These are phyloP conservation scores for Stagonosporopsis vannaccii DNA, from an alignment of 2,329 filamentous ascomycete species.

Conservation along the genomic window DNA sequence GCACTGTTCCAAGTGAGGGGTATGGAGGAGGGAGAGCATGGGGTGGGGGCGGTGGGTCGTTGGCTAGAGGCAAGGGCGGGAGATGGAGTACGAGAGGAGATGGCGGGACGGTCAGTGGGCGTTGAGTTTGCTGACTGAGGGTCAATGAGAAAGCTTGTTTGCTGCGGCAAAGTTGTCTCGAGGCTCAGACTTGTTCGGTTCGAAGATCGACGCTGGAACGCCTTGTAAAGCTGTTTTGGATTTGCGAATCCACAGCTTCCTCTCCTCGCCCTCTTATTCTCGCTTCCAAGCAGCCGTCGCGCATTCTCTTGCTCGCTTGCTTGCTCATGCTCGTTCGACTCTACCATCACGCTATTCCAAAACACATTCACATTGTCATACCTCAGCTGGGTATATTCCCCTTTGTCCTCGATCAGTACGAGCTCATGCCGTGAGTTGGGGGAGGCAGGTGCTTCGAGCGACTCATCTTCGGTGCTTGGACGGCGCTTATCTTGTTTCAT, in stretches of 20 bases:
- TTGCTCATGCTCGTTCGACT: conserved; percentile 14
- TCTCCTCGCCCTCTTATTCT: background rate
- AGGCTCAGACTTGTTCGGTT: background rate
- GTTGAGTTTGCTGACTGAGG: background rate
- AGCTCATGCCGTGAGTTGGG: conserved; percentile 6
- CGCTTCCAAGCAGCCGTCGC: background rate
- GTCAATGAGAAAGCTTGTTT: background rate
- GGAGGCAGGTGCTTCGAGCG: conserved; percentile 10
- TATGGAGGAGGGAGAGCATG: no score
- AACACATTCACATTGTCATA: conserved; percentile 25
- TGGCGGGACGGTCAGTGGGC: no score
- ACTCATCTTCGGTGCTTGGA: conserved; percentile 3
- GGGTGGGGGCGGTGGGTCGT: background rate
- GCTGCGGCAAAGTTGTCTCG: background rate
- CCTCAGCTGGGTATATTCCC: conserved; percentile 17
- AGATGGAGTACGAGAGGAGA: no score
- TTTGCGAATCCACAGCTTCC: background rate
- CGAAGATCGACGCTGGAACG: background rate
- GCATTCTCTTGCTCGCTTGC: background rate
- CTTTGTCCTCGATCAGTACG: conserved; percentile 24
- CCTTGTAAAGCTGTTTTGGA: background rate
- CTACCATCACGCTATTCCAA: conserved; percentile 31
- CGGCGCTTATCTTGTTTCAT: background rate
- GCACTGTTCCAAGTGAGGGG: conserved; percentile 16
- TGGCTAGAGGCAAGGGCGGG: background rate